These are phyloP conservation scores for Pezicula rhizophila DNA, from an alignment of 2,329 filamentous ascomycete species.

Conservation along the genomic window DNA sequence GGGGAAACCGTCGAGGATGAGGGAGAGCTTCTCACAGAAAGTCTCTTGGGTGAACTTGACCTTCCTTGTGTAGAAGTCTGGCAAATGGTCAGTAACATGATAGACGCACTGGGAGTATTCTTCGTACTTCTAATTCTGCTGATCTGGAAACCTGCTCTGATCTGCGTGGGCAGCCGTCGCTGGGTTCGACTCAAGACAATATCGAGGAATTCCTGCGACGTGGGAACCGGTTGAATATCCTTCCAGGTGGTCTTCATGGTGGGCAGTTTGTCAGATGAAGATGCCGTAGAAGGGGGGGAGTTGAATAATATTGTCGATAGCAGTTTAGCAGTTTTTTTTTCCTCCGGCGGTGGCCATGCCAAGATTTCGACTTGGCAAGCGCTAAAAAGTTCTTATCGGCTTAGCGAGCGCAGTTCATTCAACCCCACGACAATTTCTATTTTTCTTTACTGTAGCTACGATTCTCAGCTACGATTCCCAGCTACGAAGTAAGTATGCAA, in stretches of 20 bases:
- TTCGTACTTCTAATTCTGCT: constrained; percentile 68
- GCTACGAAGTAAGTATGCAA: too few species aligned
- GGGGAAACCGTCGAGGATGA: constrained; percentile 89
- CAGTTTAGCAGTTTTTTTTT: too few species aligned
- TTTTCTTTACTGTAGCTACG: too few species aligned
- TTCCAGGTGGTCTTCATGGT: constrained; percentile 62
- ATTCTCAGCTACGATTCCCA: too few species aligned
- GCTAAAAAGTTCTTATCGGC: too few species aligned
- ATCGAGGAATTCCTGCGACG: constrained; percentile 92
- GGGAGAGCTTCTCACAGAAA: constrained; percentile 86
- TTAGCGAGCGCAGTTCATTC: too few species aligned
- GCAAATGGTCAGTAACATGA: constrained; percentile 10
- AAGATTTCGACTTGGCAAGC: too few species aligned
- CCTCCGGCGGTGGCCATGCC: constrained; percentile 1
- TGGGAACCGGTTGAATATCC: constrained; percentile 82
- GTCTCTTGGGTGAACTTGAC: constrained; percentile 98
- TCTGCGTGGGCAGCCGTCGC: constrained; percentile 88
- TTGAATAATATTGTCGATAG: too few species aligned
- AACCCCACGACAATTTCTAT: too few species aligned
- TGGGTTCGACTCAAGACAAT: constrained; percentile 94
- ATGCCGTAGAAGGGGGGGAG: not conserved
- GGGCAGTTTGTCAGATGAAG: constrained; percentile 12
- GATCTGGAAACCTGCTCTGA: constrained; percentile 93
- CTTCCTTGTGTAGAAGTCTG: constrained; percentile 91
- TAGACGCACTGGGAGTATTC: constrained; percentile 3